phyloP scores from a whole-genome alignment of 2,329 filamentous ascomycete genomes.

The Penicillium sp. region DNA sequence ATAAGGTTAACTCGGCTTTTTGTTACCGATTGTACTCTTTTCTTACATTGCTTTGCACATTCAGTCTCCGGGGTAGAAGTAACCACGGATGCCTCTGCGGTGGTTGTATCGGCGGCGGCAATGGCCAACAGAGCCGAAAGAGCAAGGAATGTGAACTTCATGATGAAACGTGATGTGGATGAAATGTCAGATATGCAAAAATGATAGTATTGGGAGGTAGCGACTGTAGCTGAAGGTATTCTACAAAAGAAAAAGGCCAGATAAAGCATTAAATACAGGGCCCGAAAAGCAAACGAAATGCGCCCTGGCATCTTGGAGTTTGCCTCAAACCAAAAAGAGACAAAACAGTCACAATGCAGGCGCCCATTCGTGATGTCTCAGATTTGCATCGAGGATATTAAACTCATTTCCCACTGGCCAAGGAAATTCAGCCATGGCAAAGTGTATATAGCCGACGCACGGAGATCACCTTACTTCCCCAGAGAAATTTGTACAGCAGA shows the following conservation, averaged over 20 bases:
- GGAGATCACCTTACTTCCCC: constrained; percentile 4
- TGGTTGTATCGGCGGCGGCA: constrained; percentile 41
- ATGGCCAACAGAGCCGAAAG: constrained; percentile 48
- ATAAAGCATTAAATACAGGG: constrained; percentile 6
- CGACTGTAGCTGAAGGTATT: constrained; percentile 1
- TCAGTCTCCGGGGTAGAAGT: constrained; percentile 35
- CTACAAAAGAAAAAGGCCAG: neutral
- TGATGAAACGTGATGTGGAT: constrained; percentile 19
- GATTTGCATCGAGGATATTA: constrained; percentile 2
- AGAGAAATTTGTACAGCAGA: constrained; percentile 1
- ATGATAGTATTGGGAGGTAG: neutral
- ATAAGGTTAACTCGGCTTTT: neutral
- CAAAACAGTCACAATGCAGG: constrained; percentile 3
- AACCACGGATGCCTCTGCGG: constrained; percentile 29
- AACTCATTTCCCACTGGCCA: neutral
- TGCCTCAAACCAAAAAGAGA: constrained; percentile 1
- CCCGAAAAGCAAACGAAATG: neutral
- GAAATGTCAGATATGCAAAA: constrained; percentile 12
- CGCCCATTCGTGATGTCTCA: constrained; percentile 21
- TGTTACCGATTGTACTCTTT: neutral
- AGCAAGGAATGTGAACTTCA: constrained; percentile 48
- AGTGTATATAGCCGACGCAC: constrained; percentile 1
- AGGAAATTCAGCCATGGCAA: neutral
- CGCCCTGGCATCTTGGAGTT: neutral
- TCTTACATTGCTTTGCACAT: constrained; percentile 43